Evolutionary conservation across 768 basidiomycete genomes (phyloP).

Genomic region (Leccinum uliginosum): DNA sequence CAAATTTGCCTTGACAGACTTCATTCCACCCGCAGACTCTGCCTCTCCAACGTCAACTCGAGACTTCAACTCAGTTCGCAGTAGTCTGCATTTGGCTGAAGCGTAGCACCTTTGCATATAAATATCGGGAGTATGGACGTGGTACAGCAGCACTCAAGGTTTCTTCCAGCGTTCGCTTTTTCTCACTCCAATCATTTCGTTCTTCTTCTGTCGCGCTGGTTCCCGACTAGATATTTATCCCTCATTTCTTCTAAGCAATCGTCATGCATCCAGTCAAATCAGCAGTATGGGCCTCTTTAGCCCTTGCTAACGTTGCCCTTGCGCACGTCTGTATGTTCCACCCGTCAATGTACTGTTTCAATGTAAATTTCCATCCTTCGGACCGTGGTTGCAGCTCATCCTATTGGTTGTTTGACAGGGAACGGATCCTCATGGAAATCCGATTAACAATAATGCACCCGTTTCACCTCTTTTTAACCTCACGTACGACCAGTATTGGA

Average conservation of each 20-base stretch:
- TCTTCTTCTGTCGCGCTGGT: constrained; percentile 7
- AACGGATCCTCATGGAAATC: neutral
- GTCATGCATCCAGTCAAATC: neutral
- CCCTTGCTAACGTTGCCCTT: constrained; percentile 8
- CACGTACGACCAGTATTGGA: neutral
- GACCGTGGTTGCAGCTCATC: neutral
- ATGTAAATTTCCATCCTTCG: constrained; percentile 4
- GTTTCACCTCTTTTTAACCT: neutral
- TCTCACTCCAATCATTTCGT: neutral
- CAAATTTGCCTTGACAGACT: neutral
- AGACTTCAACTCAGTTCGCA: neutral
- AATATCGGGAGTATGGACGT: neutral
- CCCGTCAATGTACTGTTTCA: neutral
- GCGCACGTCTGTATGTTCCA: constrained; percentile 1
- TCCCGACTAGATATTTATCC: neutral
- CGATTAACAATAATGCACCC: neutral
- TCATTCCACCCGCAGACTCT: neutral
- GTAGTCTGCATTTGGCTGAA: neutral
- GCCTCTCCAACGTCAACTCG: neutral
- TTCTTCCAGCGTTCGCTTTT: neutral
- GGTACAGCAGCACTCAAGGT: neutral
- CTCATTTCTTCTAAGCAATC: constrained; percentile 3
- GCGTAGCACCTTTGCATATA: constrained; percentile 4
- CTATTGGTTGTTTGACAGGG: constrained; percentile 3
- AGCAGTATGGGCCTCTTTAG: constrained; percentile 6